Base-by-base conservation (phyloP, 805 yeast genomes). In the Candida yuanshanica region DNA sequence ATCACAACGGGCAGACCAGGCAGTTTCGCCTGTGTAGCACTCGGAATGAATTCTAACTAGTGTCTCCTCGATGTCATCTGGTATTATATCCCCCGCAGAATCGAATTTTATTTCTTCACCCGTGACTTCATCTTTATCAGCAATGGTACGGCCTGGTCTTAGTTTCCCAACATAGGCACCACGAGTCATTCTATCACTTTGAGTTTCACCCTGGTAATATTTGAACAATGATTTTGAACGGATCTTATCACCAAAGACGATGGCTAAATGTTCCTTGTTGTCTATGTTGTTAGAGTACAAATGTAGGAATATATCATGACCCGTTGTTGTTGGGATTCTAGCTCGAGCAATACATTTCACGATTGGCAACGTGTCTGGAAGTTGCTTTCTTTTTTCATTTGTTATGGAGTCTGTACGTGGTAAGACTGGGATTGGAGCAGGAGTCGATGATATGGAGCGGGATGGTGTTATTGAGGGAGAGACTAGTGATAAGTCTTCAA, bases 1-100 rank as follows among this genome's bases (percentile, higher is more conserved):
- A 64, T 93, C 99, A 63, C 99, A 93, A 41, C 99, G 75, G 1
- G 99, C 98, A 44, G 91, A 80, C 99, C 99, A 93, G 9, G 97
- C 98, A 2, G 97, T 93, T 59, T 93, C 99, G 3, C 99, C 99
- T 0, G 99, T 93, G 66, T 91, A 93, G 64, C 99, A 93, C 60
- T 93, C 99, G 4, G 95, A 84, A 59, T 93, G 99, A 50, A 93
- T 89, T 46, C 99, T 72, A 4, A 84, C 95, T 47, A 91, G 63
- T 2, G 82, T 79, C 4, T 79, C 73, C 16, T 69, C 68, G 22
- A 53, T 34, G 33, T 36, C 17, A 41, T 45, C 37, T 6, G 54
- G 37, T 3, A 67, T 48, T n/a, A 69, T 44, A 14, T 69, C 51
- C 0, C 76, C 76, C 2, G 52, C 50, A 0, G 37, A 43, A 47